Conservation (phyloP, 805 yeast genomes). For the Helenozyma baotianmanensis region DNA sequence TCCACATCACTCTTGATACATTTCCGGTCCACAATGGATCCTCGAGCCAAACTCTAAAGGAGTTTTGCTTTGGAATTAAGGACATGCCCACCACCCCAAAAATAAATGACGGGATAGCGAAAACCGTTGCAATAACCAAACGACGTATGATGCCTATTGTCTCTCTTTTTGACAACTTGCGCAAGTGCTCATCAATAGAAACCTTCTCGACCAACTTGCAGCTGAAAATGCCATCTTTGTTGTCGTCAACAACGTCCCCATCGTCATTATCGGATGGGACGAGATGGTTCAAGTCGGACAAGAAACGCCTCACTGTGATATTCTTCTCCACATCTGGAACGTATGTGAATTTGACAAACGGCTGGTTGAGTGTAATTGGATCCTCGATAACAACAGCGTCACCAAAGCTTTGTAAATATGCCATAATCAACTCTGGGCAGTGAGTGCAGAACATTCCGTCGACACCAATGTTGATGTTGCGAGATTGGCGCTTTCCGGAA, state of each 20-base stretch:
- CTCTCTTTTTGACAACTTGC: slow-evolving; percentile 45
- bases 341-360: slow-evolving; percentile 61
- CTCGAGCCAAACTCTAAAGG: slow-evolving; percentile 50
- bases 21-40: slow-evolving; percentile 61
- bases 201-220: slow-evolving; percentile 51
- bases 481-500: slow-evolving; percentile 43
- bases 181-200: slow-evolving; percentile 61
- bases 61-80: slow-evolving; percentile 39
- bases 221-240: slow-evolving; percentile 33
- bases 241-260: slow-evolving; percentile 17
- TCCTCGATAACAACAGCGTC: slow-evolving; percentile 53
- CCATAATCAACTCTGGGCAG: slow-evolving; percentile 57
- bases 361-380: slow-evolving; percentile 50
- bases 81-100: slow-evolving; percentile 71
- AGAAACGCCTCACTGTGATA: slow-evolving; percentile 52
- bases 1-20: slow-evolving; percentile 61
- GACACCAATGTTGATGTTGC: slow-evolving; percentile 54
- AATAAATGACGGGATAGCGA: slow-evolving; percentile 65
- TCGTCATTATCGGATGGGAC: slow-evolving; percentile 22
- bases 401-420: slow-evolving; percentile 49
- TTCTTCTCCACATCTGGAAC: slow-evolving; percentile 45
- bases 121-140: slow-evolving; percentile 43
- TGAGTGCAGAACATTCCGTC: slow-evolving; percentile 68
- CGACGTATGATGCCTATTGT: slow-evolving; percentile 42
- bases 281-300: slow-evolving; percentile 44